Percentiles rank a stretch among this genome's conserved stretches.
Conservation (phyloP, 768 basidiomycete species). For the Lactarius sp. region DNA sequence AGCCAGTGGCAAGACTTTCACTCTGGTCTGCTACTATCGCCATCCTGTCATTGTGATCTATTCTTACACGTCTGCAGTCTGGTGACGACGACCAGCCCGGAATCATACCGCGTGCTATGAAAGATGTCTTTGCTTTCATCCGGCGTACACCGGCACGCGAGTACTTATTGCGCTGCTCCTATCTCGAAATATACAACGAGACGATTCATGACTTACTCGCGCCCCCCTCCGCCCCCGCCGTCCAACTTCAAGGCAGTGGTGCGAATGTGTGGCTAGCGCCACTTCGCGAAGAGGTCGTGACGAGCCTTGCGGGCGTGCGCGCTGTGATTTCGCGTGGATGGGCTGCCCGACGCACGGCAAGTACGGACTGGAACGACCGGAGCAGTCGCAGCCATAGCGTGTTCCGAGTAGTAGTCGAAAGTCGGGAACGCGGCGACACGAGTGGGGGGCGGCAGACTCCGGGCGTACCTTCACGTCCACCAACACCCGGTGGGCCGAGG, state of each 20-base stretch:
- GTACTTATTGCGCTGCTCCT: conserved; percentile 92
- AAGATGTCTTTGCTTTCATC: conserved; percentile 86
- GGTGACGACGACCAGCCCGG: conserved; percentile 83
- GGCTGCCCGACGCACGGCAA: conserved; percentile 81
- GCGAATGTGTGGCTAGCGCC: conserved; percentile 65
- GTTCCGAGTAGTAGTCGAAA: conserved; percentile 89
- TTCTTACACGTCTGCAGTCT: conserved; percentile 37
- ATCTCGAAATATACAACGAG: conserved; percentile 98
- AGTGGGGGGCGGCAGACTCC: conserved; percentile 50
- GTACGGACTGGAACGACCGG: conserved; percentile 98
- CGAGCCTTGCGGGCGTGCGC: conserved; percentile 77
- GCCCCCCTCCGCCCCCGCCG: conserved; percentile 52
- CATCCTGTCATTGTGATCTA: background rate
- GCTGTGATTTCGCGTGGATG: conserved; percentile 85
- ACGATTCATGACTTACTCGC: conserved; percentile 81
- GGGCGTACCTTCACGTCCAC: conserved; percentile 37
- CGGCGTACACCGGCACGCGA: conserved; percentile 71
- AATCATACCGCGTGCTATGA: conserved; percentile 90
- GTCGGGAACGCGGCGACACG: conserved; percentile 63
- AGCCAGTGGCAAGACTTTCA: conserved; percentile 70
- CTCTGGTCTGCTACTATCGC: conserved; percentile 39
- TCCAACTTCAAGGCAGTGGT: conserved; percentile 67
- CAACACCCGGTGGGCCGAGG: conserved; percentile 55
- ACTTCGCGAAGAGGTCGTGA: conserved; percentile 90
- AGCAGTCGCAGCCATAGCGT: conserved; percentile 94